Evolutionary conservation across 768 basidiomycete genomes (phyloP), one percentile per base, ranked within the genome.

Genomic region (Hypsizygus marmoreus): DNA sequence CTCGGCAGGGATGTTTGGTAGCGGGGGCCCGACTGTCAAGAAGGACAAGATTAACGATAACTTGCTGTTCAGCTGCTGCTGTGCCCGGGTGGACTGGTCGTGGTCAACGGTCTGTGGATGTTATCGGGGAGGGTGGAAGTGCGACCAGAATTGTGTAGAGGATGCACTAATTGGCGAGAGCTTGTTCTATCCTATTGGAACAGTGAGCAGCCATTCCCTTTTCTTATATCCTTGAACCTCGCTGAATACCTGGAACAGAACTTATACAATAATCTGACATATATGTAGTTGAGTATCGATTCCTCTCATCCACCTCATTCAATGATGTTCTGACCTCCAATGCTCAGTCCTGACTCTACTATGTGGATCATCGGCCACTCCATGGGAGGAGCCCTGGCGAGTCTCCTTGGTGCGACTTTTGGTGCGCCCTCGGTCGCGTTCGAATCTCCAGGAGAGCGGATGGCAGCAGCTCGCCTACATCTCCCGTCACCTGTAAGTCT

Each of bases 11-110:
- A 39, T 82, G 8, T 77, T 91, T 40, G 81, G 89, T 1, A 79
- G 85, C 14, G 84, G 83, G 1, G 91, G 92, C 0, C 84, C 86
- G 11, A 97, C 95, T n/a, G 75, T 75, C 2, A 84, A 82, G 71
- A 95, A 93, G 60, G 95, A 97, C 72, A 95, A 88, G 67, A 62
- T 89, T 43, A 97, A 97, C 70, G 94, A 97, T 63, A 97, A 95
- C 55, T 64, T 97, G 5, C 67, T 97, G 47, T 95, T 95, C 65
- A 88, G 85, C 51, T 98, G 95, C 61, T 98, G 95, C 66, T 98
- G 95, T 64, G 95, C 95, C 0, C 72, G 82, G 13, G 79, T 97
- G 22, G 91, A 91, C 59, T 95, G 91, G 84, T 82, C 89, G 13
- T 98, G 95, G 95, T 82, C 87, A 35, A 81, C 91, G 0, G 95